phyloP scores from a whole-genome alignment of 768 basidiomycete genomes.

The Rhodocollybia butyracea region DNA sequence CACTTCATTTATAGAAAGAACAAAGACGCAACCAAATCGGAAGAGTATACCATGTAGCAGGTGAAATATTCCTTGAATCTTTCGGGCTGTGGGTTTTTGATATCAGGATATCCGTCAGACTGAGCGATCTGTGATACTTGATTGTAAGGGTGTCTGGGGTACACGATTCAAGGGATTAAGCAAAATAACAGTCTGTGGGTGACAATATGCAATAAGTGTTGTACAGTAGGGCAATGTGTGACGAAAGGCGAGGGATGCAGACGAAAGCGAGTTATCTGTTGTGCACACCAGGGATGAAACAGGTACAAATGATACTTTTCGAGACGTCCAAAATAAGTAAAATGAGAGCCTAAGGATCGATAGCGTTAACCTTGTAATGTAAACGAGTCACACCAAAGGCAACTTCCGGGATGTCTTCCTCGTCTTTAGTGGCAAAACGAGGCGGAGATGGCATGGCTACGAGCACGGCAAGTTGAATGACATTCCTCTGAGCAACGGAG shows the following conservation, averaged over 20 bases:
- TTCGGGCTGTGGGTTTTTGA: too few species aligned
- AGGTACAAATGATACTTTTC: too few species aligned
- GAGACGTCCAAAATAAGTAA: background rate
- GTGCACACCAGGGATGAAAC: too few species aligned
- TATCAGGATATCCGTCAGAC: too few species aligned
- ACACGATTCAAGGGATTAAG: background rate
- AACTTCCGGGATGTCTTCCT: slow-evolving; percentile 6
- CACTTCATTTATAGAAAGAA: too few species aligned
- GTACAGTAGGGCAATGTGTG: too few species aligned
- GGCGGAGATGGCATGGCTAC: slow-evolving; percentile 6
- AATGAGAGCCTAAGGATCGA: background rate
- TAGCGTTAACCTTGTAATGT: background rate
- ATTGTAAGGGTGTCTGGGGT: background rate
- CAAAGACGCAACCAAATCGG: too few species aligned
- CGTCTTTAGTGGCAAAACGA: background rate
- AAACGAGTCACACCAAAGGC: slow-evolving; percentile 2
- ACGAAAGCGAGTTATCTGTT: too few species aligned
- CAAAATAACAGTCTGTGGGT: background rate
- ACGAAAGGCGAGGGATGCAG: too few species aligned
- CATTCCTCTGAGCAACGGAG: background rate
- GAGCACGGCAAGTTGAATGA: slow-evolving; percentile 6
- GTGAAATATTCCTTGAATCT: too few species aligned
- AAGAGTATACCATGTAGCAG: too few species aligned
- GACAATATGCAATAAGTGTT: background rate
- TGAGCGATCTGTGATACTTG: too few species aligned